phyloP scores from a whole-genome alignment of 2,329 filamentous ascomycete genomes.

The Plenodomus lindquistii region DNA sequence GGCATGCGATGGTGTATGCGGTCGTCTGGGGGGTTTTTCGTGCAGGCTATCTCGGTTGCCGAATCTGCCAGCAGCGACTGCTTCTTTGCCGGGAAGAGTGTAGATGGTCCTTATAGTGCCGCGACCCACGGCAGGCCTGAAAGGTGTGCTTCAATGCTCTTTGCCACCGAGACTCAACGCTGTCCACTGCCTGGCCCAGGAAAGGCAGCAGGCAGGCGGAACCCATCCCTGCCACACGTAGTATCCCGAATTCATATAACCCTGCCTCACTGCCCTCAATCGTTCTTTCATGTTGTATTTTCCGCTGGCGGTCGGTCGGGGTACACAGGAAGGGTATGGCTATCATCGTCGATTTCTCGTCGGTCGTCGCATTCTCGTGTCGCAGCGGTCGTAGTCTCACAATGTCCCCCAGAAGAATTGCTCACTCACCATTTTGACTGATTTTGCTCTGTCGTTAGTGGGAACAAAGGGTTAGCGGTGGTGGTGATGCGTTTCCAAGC shows the following conservation, averaged over 20 bases:
- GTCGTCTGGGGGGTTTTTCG: neutral
- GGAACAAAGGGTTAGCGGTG: constrained; percentile 41
- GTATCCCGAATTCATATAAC: neutral
- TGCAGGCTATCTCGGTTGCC: neutral
- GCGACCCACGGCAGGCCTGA: neutral
- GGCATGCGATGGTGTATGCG: neutral
- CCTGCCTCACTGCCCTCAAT: neutral
- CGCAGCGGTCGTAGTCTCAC: constrained; percentile 20
- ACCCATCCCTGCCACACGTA: neutral
- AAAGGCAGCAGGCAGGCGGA: neutral
- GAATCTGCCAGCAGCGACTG: too few species aligned
- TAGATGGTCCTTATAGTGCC: neutral
- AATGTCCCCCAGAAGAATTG: constrained; percentile 1
- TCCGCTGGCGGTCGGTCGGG: neutral
- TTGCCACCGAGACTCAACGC: neutral
- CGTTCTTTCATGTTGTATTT: neutral
- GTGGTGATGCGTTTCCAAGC: constrained; percentile 32
- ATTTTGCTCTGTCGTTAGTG: constrained; percentile 43
- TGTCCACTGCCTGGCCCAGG: neutral
- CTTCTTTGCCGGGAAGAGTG: neutral
- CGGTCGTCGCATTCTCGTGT: constrained; percentile 32
- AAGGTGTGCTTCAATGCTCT: neutral
- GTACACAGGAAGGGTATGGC: constrained; percentile 10
- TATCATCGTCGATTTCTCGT: constrained; percentile 7
- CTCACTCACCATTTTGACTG: constrained; percentile 48